phyloP scores from a whole-genome alignment of 306 rosid species.

The Sophora flavescens region DNA sequence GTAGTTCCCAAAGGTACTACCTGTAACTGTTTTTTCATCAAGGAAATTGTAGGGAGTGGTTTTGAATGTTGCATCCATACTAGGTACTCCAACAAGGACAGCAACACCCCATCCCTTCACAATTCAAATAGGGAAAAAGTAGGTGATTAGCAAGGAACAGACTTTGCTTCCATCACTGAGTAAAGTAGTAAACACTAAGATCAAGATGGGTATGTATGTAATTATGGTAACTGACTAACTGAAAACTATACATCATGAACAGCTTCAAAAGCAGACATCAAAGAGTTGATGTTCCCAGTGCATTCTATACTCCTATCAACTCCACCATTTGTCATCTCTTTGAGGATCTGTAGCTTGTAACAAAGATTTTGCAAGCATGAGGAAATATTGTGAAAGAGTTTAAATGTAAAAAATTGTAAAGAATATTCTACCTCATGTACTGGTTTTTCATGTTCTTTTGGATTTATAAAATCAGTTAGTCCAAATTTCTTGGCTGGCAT shows the following conservation, averaged over 20 bases:
- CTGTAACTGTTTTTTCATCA: slow-evolving; percentile 50
- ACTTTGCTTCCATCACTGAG: not conserved
- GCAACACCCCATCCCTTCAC: slow-evolving; percentile 61
- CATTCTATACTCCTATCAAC: slow-evolving; percentile 60
- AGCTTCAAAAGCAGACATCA: slow-evolving; percentile 59
- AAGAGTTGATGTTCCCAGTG: slow-evolving; percentile 49
- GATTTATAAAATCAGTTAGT: slow-evolving; percentile 56
- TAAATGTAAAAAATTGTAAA: not conserved
- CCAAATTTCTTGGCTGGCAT: slow-evolving; percentile 55
- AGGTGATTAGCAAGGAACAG: not conserved
- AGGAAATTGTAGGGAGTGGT: slow-evolving; percentile 49
- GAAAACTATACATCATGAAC: slow-evolving; percentile 51
- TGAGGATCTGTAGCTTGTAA: slow-evolving; percentile 43
- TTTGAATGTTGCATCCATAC: slow-evolving; percentile 46
- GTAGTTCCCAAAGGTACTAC: slow-evolving; percentile 58
- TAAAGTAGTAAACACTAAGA: no score
- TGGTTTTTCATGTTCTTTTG: slow-evolving; percentile 51
- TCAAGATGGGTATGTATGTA: no score
- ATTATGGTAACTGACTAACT: not conserved
- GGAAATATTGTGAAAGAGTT: not conserved
- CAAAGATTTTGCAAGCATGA: not conserved
- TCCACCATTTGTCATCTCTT: slow-evolving; percentile 59
- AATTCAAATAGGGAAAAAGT: not conserved
- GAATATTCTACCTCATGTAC: slow-evolving; percentile 50
- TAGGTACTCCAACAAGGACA: slow-evolving; percentile 56